Evolutionary conservation across 768 basidiomycete species (phyloP), one percentile per base, ranked within the genome.

Genomic region (Termitomyces sp.): DNA sequence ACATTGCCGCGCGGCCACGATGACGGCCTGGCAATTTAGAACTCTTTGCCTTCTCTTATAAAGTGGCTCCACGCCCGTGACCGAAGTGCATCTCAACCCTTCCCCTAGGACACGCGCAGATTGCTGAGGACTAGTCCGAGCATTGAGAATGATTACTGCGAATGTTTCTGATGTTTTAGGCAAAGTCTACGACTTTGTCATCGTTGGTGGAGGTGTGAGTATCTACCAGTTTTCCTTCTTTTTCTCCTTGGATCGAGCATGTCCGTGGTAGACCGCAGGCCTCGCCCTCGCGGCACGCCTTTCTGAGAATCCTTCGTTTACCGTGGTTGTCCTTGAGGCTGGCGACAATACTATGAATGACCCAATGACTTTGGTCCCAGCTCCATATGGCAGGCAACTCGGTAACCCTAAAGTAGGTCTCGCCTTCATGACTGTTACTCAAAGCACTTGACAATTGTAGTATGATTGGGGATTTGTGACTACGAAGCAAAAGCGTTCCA

Each of bases 251-350:
- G n/a, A 20, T n/a, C 4, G 18, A 42, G 20, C 3, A 55, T 44
- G 31, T 18, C 11, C 4, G 4, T 27, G 8, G 8, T 16, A 57
- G 55, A 57, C 72, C 8, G 75, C 76, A 6, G 80, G 80, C 24
- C 65, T 80, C 33, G 72, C 74, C 0, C 65, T 81, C 12, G 80
- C 78, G 18, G 69, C 70, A 9, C 72, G 81, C 15, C 71, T 82
- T 39, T 67, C 74, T 6, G 76, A 77, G 56, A 75, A 80, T 61
- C 60, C 69, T 2, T 61, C 65, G 22, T 67, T 72, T 47, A 70
- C 71, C 1, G 77, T 81, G 12, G 66, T 73, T 30, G 75, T 80
- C 1, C 63, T 63, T 6, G 77, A 78, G 59, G 76, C 77, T 13
- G 78, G 76, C 13, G 63, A 65, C 11, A 57, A 67, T 30, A 71